Base-by-base conservation (phyloP, 192 early-diverging fungal species). In the Diversispora epigaea region DNA sequence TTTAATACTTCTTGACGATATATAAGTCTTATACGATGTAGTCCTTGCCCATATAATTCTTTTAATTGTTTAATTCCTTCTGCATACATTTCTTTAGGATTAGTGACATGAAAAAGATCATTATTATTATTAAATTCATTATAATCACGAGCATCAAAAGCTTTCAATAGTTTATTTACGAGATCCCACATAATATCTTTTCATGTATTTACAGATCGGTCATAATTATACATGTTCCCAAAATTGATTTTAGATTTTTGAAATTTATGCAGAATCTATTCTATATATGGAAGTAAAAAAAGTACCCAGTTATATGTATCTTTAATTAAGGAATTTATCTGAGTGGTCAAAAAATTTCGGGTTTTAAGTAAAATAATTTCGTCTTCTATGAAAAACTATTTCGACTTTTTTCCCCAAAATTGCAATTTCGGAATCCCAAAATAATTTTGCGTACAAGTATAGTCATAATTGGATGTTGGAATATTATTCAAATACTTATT, bases 11-110 rank as follows among this genome's bases (percentile, higher is more conserved):
- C 54, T 56, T 56, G 54, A 56, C 6, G 17, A 19, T 56, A 56
- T 56, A 56, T 56, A 2, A 56, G 21, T 56, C 21, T 56, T 56
- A 56, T 56, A 56, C 21, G 6, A 56, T 56, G 1, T 9, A 56
- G 21, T 19, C 17, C 54, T 56, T 56, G 6, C 21, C 21, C 17
- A 56, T 56, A 7, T 19, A 4, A 56, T 56, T 56, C 54, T 56
- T 56, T 56, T 56, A 56, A 56, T 19, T 56, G 17, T 56, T 56
- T 56, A 56, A 56, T 56, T 56, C 17, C 54, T 56, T 56, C 17
- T 56, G 54, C 54, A 56, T 56, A 19, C 12, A 56, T 56, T n/a
- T 56, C 6, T 56, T 56, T 19, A 56, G 11, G 52, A 54, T 54
- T 7, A 9, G 17, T 56, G 6, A 12, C 22, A 56, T 56, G n/a